These are phyloP conservation scores for Phialemoniopsis sp. DNA, from an alignment of 2,329 filamentous ascomycete species.

Conservation along the genomic window DNA sequence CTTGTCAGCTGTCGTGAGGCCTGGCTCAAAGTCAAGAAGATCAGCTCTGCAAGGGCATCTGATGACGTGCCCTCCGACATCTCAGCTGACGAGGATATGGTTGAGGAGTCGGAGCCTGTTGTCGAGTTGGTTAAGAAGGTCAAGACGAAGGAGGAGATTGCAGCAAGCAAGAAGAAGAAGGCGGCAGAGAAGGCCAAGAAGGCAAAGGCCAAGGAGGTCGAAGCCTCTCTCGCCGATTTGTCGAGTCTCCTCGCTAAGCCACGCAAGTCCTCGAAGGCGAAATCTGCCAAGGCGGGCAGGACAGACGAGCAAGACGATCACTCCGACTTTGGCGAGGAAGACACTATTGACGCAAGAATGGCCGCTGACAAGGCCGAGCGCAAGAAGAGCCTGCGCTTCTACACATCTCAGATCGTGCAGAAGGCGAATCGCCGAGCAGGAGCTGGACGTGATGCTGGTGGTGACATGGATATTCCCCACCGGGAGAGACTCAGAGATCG, in stretches of 20 bases:
- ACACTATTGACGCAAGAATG: conserved; percentile 69
- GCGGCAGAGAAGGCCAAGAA: conserved; percentile 24
- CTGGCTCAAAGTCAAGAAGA: conserved; percentile 70
- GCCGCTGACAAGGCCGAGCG: conserved; percentile 82
- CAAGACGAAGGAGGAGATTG: conserved; percentile 9
- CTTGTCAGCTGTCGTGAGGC: conserved; percentile 74
- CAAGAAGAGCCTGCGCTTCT: conserved; percentile 93
- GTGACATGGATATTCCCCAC: conserved; percentile 80
- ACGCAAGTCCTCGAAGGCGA: conserved; percentile 35
- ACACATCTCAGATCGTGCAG: conserved; percentile 95
- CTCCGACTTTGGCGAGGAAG: conserved; percentile 93
- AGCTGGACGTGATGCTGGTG: conserved; percentile 69
- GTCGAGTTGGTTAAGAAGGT: not conserved
- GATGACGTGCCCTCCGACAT: conserved; percentile 22
- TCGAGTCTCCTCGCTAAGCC: conserved; percentile 53
- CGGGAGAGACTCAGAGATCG: conserved; percentile 84
- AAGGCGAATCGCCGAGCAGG: conserved; percentile 82
- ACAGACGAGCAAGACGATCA: conserved; percentile 45
- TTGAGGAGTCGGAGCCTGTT: conserved; percentile 11
- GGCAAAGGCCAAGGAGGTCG: conserved; percentile 52
- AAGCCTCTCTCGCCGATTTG: conserved; percentile 67
- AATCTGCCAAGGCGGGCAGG: conserved; percentile 32
- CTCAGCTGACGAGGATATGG: conserved; percentile 26
- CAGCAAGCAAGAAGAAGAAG: conserved; percentile 16
- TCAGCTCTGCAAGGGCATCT: conserved; percentile 44